phyloP scores from a whole-genome alignment of 1,139 yeast genomes.

The Pichia terricola region DNA sequence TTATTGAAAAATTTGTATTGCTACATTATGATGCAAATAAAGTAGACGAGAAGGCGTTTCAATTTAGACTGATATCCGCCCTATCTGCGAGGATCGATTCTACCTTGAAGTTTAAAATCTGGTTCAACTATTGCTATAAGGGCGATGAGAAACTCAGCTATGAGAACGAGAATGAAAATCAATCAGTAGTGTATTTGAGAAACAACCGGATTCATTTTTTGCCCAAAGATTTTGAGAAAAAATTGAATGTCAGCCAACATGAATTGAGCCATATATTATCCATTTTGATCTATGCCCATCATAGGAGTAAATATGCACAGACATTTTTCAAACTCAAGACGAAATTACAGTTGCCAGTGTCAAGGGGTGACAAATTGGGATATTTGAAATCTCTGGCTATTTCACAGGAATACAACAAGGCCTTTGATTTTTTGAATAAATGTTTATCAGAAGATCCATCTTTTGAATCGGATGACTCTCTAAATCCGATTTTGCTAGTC shows the following conservation, averaged over 20 bases:
- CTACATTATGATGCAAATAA: slow-evolving; percentile 3
- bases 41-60: slow-evolving; percentile 4
- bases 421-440: slow-evolving; percentile 24
- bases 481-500: slow-evolving; percentile 37
- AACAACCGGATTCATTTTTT: slow-evolving; percentile 8
- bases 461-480: slow-evolving; percentile 18
- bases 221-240: slow-evolving; percentile 7
- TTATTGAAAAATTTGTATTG: slow-evolving; percentile 5
- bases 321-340: slow-evolving; percentile 11
- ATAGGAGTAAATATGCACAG: slow-evolving; percentile 11
- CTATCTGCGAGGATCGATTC: slow-evolving; percentile 4
- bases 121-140: slow-evolving; percentile 8
- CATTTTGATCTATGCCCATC: slow-evolving; percentile 14
- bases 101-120: slow-evolving; percentile 6
- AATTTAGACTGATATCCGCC: slow-evolving; percentile 7
- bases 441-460: slow-evolving; percentile 14
- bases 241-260: neutral
- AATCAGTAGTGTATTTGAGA: slow-evolving; percentile 8
- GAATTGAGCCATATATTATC: slow-evolving; percentile 9
- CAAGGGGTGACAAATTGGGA: slow-evolving; percentile 16
- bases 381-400: slow-evolving; percentile 28
- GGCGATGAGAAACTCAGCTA: slow-evolving; percentile 7
- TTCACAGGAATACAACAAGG: slow-evolving; percentile 23
- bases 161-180: slow-evolving; percentile 9
- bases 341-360: slow-evolving; percentile 3